phyloP scores from a whole-genome alignment of 495 filamentous ascomycete species.

The Podospora sp. region DNA sequence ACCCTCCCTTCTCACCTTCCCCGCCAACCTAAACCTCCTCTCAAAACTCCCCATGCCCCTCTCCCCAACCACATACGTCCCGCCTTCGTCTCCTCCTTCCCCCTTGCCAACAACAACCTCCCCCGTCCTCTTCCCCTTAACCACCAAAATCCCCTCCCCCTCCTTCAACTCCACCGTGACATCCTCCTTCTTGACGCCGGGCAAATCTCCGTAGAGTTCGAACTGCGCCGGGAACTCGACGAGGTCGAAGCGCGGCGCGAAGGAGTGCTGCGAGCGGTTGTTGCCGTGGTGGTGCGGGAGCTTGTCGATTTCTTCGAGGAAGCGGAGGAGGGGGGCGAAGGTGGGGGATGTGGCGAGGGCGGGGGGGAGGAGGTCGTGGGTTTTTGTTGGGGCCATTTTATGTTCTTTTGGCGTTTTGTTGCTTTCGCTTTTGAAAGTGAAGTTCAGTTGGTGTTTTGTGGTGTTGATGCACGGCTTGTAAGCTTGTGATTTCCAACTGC shows the following conservation, averaged over 20 bases:
- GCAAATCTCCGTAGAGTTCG: slow-evolving; percentile 11
- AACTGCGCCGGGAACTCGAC: background rate
- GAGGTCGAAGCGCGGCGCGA: background rate
- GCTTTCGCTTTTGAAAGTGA: no score
- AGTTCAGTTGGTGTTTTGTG: no score
- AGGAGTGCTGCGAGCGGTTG: background rate
- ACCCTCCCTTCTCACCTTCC: background rate
- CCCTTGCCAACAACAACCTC: background rate
- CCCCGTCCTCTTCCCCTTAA: background rate
- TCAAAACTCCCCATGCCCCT: background rate
- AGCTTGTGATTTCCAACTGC: no score
- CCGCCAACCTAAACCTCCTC: background rate
- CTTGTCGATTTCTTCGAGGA: slow-evolving; percentile 7
- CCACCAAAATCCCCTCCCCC: background rate
- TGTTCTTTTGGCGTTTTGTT: no score
- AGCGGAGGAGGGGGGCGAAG: background rate
- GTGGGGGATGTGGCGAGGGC: background rate
- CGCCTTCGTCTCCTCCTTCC: background rate
- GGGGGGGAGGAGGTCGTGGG: background rate
- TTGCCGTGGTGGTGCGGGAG: background rate
- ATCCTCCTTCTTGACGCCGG: slow-evolving; percentile 6
- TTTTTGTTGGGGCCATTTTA: background rate
- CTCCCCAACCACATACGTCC: background rate
- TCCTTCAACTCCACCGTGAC: background rate
- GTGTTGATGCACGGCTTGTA: no score